Base-by-base conservation (phyloP, 2,329 filamentous ascomycete genomes). In the Hymenotorrendiella dingleyae region DNA sequence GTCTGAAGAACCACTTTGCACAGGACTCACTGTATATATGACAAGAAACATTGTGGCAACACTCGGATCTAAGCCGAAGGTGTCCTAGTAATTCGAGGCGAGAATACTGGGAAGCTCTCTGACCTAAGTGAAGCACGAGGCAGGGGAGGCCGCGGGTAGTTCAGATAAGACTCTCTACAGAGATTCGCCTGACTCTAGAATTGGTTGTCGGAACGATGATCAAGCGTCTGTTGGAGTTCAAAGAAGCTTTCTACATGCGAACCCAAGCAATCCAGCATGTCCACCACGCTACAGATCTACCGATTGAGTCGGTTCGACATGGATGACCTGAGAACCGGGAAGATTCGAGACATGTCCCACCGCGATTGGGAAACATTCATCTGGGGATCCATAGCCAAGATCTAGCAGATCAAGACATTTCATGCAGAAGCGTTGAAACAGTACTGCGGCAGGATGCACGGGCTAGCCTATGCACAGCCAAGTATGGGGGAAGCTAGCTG, bases 21-120 rank as follows among this genome's bases (percentile, higher is more conserved):
- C 46, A 47, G 27, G 78, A 78, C 46, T 27, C 43, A 48, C 40
- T 34, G 40, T 45, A 50, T 54, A 52, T 48, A 50, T 21, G 39
- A 43, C 33, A 44, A 40, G 24, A 40, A 40, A n/a, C 14, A 43
- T 17, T 36, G 34, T 39, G 26, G 16, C 40, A 21, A 20, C 27
- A 36, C 20, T 36, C 17, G 43, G 26, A 28, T 26, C 27, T 35
- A 23, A 32, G n/a, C n/a, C 40, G 20, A 32, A 27, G 24, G 6
- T 21, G 21, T 23, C n/a, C n/a, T 27, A 32, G 36, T 26, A 30
- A 36, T 39, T 32, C 34, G 36, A 43, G 49, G 43, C 47, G 42
- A 43, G 19, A 21, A 40, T 22, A 43, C 37, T 32, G 41, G 45
- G 49, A 38, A 36, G 42, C 45, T 47, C 47, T 52, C 40, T 44